Evolutionary conservation across 352 stramenopile genomes (phyloP).

Genomic region (Phytopythium kandeliae): DNA sequence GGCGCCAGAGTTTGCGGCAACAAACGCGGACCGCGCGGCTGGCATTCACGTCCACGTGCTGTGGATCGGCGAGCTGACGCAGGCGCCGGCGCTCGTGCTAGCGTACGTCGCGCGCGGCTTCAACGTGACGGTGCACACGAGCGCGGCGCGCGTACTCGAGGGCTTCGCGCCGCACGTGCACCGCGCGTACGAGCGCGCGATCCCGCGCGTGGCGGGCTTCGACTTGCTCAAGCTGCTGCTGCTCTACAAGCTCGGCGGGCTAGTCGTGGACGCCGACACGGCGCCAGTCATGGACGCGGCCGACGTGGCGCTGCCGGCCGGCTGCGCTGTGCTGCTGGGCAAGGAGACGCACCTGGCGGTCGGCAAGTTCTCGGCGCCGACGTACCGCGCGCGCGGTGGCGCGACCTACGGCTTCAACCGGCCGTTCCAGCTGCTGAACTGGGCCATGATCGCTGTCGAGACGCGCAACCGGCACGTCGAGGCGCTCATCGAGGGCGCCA

Average conservation of each 20-base stretch:
- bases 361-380: slow-evolving; percentile 4
- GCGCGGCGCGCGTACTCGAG: slow-evolving; percentile 8
- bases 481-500: slow-evolving; percentile 8
- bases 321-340: slow-evolving; percentile 11
- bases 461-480: slow-evolving; percentile 10
- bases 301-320: slow-evolving; percentile 2
- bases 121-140: slow-evolving; percentile 8
- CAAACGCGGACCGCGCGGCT: too few relatives aligned
- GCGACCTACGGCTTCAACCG: slow-evolving; percentile 6
- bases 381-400: slow-evolving; percentile 1
- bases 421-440: slow-evolving; percentile 17
- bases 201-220: slow-evolving; percentile 7
- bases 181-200: slow-evolving; percentile 2
- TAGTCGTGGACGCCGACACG: slow-evolving; percentile 13
- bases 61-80: slow-evolving; percentile 12
- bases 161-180: slow-evolving; percentile 7
- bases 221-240: slow-evolving; percentile 17
- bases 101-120: slow-evolving; percentile 8
- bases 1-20: too few relatives aligned
- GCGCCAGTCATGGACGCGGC: neutral
- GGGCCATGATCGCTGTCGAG: slow-evolving; percentile 8
- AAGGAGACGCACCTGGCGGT: slow-evolving; percentile 5
- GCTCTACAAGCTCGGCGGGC: slow-evolving; percentile 13
- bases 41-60: slow-evolving; percentile 6
- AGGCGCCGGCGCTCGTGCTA: neutral